A percentile compares a stretch with the other conserved stretches of the same genome.
phyloP scores from a whole-genome alignment of 345 rosid genomes.

The Citrus sp. region DNA sequence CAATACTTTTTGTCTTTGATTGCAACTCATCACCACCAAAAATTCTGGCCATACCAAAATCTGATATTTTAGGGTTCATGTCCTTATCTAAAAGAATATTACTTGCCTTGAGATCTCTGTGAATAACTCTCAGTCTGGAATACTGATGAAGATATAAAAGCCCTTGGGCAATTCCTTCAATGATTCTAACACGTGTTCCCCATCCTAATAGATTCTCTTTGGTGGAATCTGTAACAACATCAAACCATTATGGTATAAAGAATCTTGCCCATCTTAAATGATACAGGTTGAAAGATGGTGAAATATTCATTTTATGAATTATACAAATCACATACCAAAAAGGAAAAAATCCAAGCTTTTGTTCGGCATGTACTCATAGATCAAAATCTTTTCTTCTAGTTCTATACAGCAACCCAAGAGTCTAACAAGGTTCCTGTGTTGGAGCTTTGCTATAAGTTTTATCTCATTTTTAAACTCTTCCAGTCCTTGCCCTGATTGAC shows the following conservation, averaged over 20 bases:
- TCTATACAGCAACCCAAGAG: background rate
- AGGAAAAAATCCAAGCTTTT: background rate
- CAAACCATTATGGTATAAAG: background rate
- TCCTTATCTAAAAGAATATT: conserved; percentile 37
- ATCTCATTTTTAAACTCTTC: conserved; percentile 33
- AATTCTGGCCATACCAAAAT: conserved; percentile 55
- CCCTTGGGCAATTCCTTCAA: conserved; percentile 32
- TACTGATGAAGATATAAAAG: conserved; percentile 37
- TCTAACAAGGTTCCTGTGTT: conserved; percentile 1
- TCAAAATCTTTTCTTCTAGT: background rate
- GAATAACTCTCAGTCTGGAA: conserved; percentile 28
- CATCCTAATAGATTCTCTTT: background rate
- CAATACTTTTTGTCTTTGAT: conserved; percentile 39
- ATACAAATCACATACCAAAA: background rate
- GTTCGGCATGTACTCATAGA: background rate
- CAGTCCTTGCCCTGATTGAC: conserved; percentile 29
- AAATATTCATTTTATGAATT: too few species aligned
- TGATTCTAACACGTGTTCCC: conserved; percentile 22
- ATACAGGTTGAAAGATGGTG: background rate
- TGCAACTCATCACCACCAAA: conserved; percentile 36
- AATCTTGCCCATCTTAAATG: background rate
- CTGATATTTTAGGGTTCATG: conserved; percentile 50
- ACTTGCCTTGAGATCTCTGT: conserved; percentile 32
- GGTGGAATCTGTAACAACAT: conserved; percentile 2
- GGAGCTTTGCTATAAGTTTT: conserved; percentile 14